phyloP scores from a whole-genome alignment of 2,329 filamentous ascomycete species.

The Fusarium sp. region DNA sequence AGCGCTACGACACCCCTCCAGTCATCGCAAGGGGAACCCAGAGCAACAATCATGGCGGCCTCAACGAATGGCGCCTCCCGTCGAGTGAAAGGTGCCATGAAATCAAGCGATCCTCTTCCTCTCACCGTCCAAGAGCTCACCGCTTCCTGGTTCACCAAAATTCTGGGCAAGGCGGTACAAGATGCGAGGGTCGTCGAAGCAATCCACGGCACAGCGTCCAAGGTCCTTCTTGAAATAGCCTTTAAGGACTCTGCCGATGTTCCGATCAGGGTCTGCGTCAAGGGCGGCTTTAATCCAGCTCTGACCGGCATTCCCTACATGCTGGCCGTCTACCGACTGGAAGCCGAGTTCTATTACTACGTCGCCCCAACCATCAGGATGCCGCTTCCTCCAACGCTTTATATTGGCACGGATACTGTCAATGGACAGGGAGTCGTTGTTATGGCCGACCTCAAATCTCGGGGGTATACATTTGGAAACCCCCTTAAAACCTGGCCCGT shows the following conservation, averaged over 20 bases:
- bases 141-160: constrained; percentile 10
- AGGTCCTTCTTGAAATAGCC: neutral
- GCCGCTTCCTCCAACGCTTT: neutral
- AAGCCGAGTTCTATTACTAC: constrained; percentile 6
- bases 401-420: neutral
- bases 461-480: constrained; percentile 16
- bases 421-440: constrained; percentile 18
- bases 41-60: neutral
- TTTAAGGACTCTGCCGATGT: neutral
- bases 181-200: neutral
- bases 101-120: constrained; percentile 1
- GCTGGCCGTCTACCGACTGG: neutral
- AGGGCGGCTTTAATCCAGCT: constrained; percentile 12
- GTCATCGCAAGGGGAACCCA: neutral
- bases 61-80: neutral
- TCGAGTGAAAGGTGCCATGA: neutral
- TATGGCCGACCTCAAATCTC: constrained; percentile 18
- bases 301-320: neutral
- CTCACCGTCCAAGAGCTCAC: constrained; percentile 2
- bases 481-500: constrained; percentile 1
- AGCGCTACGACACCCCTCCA: neutral
- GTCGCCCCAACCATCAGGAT: neutral
- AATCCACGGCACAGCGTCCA: constrained; percentile 21
- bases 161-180: neutral
- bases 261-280: neutral